Base-by-base conservation (phyloP, 176 grass and related monocot genomes). In the Oryza punctata region DNA sequence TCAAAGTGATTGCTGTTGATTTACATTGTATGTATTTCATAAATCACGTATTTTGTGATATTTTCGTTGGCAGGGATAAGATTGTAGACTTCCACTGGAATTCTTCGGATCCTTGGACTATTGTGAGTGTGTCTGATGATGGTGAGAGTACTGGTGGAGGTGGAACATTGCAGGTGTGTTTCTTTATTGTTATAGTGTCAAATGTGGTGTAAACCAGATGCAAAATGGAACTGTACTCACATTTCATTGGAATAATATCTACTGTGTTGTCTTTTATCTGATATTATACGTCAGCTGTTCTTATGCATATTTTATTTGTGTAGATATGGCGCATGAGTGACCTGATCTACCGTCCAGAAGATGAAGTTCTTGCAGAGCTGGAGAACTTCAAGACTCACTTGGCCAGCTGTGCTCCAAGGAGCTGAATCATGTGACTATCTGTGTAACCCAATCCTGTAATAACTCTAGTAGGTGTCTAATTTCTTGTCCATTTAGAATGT, bases 41-140 rank as follows among this genome's bases (percentile, higher is more conserved):
- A 65, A 65, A 45, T 21, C 6, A 15, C 73, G 15, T 21, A 28
- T 66, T 78, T 76, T 26, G 7, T 63, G 6, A 35, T 74, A n/a
- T 75, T 72, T 63, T 57, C 38, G 1, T 84, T 78, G 70, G 61
- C 84, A 99, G 96, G 85, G 89, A 89, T 65, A 87, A 92, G 81
- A 89, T 99, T 7, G 89, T 96, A 74, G 93, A 96, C 84, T 99
- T 99, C 70, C 96, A 96, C 80, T 99, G 93, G 93, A 96, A 99
- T 77, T 90, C 91, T 33, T 86, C 73, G 35, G 96, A 96, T 89
- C 93, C 93, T 82, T 99, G 96, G 96, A 96, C 96, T 65, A 99
- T 96, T 69, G 93, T 94, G 18, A 94, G 97, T 65, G 97, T 99
- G 7, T 96, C 97, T 86, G 97, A 99, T 84, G 97, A 96, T 49